These are phyloP conservation scores for Alternaria panax DNA, from an alignment of 2,329 filamentous ascomycete species.

Conservation along the genomic window DNA sequence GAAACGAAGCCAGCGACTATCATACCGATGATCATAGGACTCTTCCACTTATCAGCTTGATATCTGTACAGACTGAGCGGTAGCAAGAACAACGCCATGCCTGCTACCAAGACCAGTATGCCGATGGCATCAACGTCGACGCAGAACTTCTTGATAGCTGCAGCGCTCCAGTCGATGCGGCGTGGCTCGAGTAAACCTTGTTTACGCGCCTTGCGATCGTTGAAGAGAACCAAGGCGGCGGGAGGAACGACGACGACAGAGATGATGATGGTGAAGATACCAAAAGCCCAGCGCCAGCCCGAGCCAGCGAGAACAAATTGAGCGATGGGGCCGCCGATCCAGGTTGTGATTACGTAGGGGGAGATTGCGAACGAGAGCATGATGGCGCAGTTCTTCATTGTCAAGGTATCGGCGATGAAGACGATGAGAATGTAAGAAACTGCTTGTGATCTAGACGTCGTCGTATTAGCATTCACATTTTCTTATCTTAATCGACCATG, in stretches of 20 bases:
- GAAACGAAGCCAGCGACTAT: constrained; percentile 45
- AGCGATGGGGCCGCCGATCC: constrained; percentile 66
- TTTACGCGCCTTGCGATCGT: constrained; percentile 35
- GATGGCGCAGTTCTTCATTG: constrained; percentile 67
- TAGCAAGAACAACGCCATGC: constrained; percentile 71
- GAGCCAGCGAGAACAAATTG: constrained; percentile 61
- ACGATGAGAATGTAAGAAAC: constrained; percentile 64
- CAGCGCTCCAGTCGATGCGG: background rate
- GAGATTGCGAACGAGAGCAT: constrained; percentile 68
- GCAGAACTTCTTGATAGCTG: background rate
- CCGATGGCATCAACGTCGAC: background rate
- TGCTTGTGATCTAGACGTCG: background rate
- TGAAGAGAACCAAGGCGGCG: constrained; percentile 62
- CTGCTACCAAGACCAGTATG: constrained; percentile 50
- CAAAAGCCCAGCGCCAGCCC: constrained; percentile 73
- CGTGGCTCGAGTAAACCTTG: background rate
- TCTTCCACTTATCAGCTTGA: constrained; percentile 40
- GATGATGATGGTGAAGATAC: constrained; percentile 69
- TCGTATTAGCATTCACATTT: background rate
- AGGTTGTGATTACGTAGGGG: constrained; percentile 71
- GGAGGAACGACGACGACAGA: constrained; percentile 68
- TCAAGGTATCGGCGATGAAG: constrained; percentile 72
- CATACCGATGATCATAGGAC: constrained; percentile 48
- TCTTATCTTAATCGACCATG: background rate
- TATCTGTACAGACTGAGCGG: constrained; percentile 65